Evolutionary conservation across 2,329 filamentous ascomycete genomes (phyloP).

Genomic region (Reticulascus tulasneorum): DNA sequence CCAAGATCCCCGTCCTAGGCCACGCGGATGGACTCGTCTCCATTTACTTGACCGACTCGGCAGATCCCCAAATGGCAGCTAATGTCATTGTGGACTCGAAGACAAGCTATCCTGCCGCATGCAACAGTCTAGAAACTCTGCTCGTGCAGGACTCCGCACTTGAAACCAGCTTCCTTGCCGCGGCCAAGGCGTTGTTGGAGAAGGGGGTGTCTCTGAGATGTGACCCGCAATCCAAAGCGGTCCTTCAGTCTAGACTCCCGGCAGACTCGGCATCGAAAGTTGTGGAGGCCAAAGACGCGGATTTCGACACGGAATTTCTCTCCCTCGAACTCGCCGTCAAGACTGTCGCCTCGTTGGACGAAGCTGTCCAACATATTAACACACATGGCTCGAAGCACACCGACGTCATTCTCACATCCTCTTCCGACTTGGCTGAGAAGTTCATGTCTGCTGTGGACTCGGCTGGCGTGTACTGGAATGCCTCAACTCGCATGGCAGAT

Average conservation of each 20-base stretch:
- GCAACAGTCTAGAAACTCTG: conserved; percentile 90
- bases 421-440: conserved; percentile 62
- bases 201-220: conserved; percentile 82
- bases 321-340: conserved; percentile 81
- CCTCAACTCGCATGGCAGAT: conserved; percentile 89
- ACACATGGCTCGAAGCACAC: conserved; percentile 90
- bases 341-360: conserved; percentile 63
- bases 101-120: conserved; percentile 90
- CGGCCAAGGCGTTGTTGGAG: conserved; percentile 69
- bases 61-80: conserved; percentile 66
- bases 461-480: conserved; percentile 95
- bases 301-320: conserved; percentile 88
- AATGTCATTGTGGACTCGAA: conserved; percentile 87
- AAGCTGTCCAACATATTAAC: conserved; percentile 87
- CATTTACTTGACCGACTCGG: conserved; percentile 78
- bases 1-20: conserved; percentile 91
- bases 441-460: conserved; percentile 88
- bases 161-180: conserved; percentile 55
- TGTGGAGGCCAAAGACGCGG: conserved; percentile 61
- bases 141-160: conserved; percentile 75
- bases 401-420: conserved; percentile 78
- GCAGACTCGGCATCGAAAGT: conserved; percentile 39
- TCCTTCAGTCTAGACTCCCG: conserved; percentile 39
- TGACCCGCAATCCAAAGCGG: conserved; percentile 64
- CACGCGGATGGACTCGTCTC: conserved; percentile 93